These are phyloP conservation scores for Phytophthora podocarpi DNA, from an alignment of 352 stramenopile species.

Conservation along the genomic window DNA sequence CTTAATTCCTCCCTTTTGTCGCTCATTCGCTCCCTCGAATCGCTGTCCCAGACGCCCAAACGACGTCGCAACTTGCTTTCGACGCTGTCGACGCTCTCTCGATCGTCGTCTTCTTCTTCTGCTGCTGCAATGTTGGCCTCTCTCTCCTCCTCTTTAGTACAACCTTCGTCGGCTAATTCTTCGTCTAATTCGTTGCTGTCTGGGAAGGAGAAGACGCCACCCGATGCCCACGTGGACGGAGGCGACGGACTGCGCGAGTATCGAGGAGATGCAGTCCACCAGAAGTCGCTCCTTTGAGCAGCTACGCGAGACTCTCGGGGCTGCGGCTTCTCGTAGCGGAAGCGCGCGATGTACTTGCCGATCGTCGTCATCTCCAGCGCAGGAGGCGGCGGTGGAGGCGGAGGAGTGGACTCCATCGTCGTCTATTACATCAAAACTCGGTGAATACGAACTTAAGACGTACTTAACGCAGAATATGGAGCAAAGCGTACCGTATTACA, in stretches of 20 bases:
- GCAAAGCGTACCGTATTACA: too few relatives aligned
- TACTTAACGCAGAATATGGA: constrained; percentile 3
- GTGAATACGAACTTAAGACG: neutral
- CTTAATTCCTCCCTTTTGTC: neutral
- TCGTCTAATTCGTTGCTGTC: constrained; percentile 17
- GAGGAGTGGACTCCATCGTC: neutral
- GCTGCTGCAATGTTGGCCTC: neutral
- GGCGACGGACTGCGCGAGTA: constrained; percentile 27
- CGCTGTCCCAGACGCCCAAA: constrained; percentile 8
- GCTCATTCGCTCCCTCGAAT: neutral
- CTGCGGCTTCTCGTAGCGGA: constrained; percentile 58
- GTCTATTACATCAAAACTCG: too few relatives aligned
- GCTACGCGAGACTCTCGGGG: constrained; percentile 47
- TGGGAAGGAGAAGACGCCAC: constrained; percentile 25
- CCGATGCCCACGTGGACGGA: constrained; percentile 29
- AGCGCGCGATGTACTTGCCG: constrained; percentile 72
- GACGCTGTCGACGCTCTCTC: constrained; percentile 25
- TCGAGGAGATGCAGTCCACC: constrained; percentile 56
- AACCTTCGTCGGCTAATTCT: neutral
- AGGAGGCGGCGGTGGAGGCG: constrained; percentile 10
- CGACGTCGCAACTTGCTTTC: constrained; percentile 32
- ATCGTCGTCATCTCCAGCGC: constrained; percentile 54
- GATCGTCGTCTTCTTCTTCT: neutral
- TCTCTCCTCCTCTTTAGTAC: neutral
- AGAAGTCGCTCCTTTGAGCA: constrained; percentile 48